Base-by-base conservation (phyloP, 2,329 filamentous ascomycete species). In the Aureobasidium melanogenum region DNA sequence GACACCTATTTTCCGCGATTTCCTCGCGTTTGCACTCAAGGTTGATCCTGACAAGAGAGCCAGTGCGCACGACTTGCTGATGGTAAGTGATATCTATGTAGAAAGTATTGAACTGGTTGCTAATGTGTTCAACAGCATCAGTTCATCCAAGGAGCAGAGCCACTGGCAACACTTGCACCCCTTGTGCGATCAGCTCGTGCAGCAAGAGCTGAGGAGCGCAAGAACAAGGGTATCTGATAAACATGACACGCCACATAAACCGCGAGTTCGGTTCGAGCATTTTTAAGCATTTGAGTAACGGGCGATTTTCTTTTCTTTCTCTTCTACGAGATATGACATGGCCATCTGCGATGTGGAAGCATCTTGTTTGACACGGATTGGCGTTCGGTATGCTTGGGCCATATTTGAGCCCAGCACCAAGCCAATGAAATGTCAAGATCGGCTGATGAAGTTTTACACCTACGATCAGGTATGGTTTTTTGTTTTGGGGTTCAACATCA, bases 31-130 rank as follows among this genome's bases (percentile, higher is more conserved):
- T 74, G 93, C 94, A 6, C 81, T 99, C 60, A 96, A 95, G 80
- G 94, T 99, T 6, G 94, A 97, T 71, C 93, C 94, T 1, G 94
- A 97, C 77, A 96, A 96, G 84, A 83, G 94, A 75, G 92, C 92
- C 41, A 96, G 91, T 71, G 94, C 94, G 38, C 90, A 96, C 75
- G 93, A 97, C 79, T 77, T 99, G 63, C 80, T 99, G 68, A 86
- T 89, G 78, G 94, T 97, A 82, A 78, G 88, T 80, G 32, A 59
- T n/a, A 9, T 6, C 6, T 44, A 19, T 12, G 3, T 26, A 1
- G 22, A 19, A 34, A 17, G 22, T 8, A 67, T 55, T 17, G 26
- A 12, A 60, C 39, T 46, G 34, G 66, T 36, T 66, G 52, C 66
- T 71, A 61, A 69, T 44, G 44, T 36, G 30, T 55, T 15, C 55